Evolutionary conservation across 306 rosid genomes (phyloP).

Genomic region (Prunus salicina): DNA sequence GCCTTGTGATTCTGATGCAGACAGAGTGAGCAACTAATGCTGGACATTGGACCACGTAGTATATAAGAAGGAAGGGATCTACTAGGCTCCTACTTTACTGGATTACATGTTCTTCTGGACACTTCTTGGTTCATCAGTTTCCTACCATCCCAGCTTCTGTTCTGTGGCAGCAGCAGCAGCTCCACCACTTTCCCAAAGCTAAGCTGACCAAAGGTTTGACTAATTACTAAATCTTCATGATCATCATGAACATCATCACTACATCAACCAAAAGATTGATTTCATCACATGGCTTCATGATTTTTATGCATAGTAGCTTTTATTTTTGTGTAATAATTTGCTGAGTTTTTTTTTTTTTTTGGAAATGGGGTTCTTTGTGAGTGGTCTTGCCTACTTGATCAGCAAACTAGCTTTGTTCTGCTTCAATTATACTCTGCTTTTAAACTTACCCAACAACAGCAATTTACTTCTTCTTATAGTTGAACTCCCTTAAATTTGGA

Average conservation of each 20-base stretch:
- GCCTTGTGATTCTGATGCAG: neutral
- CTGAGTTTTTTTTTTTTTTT: neutral
- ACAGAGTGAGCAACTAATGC: neutral
- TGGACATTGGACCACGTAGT: neutral
- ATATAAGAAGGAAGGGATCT: neutral
- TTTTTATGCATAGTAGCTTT: neutral
- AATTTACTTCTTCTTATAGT: neutral
- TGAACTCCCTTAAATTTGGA: conserved; percentile 11
- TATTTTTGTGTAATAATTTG: neutral
- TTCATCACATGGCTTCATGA: neutral
- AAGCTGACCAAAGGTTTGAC: conserved; percentile 3
- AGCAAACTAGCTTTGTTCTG: neutral
- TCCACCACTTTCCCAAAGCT: neutral
- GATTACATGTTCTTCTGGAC: conserved; percentile 11
- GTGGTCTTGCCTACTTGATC: neutral
- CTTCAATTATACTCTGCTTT: neutral
- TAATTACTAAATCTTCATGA: neutral
- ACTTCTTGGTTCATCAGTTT: neutral
- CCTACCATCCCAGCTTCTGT: neutral
- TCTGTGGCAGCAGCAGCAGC: neutral
- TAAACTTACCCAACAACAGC: neutral
- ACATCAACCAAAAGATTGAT: neutral
- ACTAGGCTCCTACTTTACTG: neutral
- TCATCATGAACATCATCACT: neutral
- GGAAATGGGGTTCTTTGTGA: neutral